Evolutionary conservation across 2,329 filamentous ascomycete genomes (phyloP), one percentile per base, ranked within the genome.

Genomic region (Bipolaris victoriae): DNA sequence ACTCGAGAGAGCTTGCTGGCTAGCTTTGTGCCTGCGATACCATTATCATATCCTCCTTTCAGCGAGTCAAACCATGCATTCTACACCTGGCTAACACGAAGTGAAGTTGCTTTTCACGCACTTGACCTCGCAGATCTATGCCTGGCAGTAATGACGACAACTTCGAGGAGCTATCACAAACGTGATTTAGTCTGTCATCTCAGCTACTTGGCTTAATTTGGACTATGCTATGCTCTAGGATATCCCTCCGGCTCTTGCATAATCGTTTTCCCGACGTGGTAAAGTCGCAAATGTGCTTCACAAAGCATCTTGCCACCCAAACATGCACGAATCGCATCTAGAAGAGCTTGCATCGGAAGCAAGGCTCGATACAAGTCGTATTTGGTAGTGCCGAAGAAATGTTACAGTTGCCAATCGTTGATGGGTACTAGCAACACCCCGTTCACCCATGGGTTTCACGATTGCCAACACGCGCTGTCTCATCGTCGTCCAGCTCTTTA

Each of bases 1-100:
- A 16, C 22, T 37, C 36, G 18, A 24, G 16, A 40, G 24, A 36
- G 46, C 6, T 40, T 31, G 15, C 20, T 33, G 6, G 11, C 15
- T 20, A 11, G 43, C 63, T 62, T 20, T 62, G 79, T 54, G 77
- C 35, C 29, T 22, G 15, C 18, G 31, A 33, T 26, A 71, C 9
- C 20, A 29, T 29, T 26, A 37, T 26, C 11, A 45, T 29, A 22
- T 22, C 29, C 29, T 76, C 76, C 55, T 76, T 48, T 26, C 33
- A 11, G 3, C 33, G 5, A 29, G 11, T 49, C 22, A 7, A 26
- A 49, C 7, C 20, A 39, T 37, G 7, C 20, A 26, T 37, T 39
- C 33, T 24, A 5, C 37, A 16, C 15, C 18, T 11, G 35, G 46
- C 10, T 13, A 26, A 26, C 40, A 24, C 37, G n/a, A 24, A n/a